Conservation (phyloP, 208 protist species). For the Crithidia expoeki region DNA sequence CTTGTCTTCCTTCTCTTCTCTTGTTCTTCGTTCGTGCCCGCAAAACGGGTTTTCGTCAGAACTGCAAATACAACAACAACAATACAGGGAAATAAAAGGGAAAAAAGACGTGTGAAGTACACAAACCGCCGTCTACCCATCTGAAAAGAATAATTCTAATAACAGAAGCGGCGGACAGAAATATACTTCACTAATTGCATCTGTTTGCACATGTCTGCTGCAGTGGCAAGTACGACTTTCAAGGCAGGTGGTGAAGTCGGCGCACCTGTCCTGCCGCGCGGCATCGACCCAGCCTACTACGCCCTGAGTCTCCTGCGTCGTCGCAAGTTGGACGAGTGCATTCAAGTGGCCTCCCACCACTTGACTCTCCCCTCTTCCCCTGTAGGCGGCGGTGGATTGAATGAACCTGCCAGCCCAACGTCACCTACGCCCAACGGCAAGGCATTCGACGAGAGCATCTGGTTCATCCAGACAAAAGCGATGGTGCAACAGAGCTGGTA, state of each 20-base stretch:
- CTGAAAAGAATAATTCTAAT: no score
- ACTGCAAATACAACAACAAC: no score
- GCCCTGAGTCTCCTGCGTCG: constrained; percentile 87
- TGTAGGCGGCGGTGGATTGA: background rate
- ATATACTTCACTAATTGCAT: no score
- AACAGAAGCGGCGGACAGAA: no score
- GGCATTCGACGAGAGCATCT: constrained; percentile 75
- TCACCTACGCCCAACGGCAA: background rate
- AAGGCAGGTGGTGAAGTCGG: background rate
- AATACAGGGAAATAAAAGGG: no score
- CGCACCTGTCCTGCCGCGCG: constrained; percentile 45
- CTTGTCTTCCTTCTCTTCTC: no score
- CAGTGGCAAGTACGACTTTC: background rate
- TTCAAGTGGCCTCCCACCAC: constrained; percentile 75
- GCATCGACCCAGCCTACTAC: constrained; percentile 92
- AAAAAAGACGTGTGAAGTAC: no score
- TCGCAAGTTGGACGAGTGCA: constrained; percentile 83
- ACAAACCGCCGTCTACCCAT: no score
- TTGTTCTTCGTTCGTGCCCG: no score
- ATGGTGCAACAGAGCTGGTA: constrained; percentile 93
- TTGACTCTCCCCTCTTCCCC: constrained; percentile 39
- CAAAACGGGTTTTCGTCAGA: no score
- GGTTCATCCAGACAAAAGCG: constrained; percentile 92
- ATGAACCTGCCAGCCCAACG: background rate
- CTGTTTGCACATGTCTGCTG: no score